Percentiles rank a stretch among this genome's conserved stretches.
Evolutionary conservation across 2,329 filamentous ascomycete species (phyloP).

Genomic region (Trichoderma sp.): DNA sequence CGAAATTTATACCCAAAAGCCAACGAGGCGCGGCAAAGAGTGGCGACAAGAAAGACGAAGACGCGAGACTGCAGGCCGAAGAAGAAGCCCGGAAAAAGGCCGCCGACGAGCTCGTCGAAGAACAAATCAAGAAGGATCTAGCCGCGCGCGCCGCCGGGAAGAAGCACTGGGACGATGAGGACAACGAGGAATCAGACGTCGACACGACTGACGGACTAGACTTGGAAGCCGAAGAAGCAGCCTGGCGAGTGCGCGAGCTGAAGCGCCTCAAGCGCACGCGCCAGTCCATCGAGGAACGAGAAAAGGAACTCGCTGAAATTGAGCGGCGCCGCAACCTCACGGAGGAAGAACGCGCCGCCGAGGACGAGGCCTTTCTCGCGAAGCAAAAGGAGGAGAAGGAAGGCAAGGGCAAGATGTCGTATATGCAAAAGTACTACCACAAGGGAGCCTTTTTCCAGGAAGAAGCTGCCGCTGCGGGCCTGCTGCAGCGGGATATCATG

Average conservation of each 20-base stretch:
- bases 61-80: constrained; percentile 46
- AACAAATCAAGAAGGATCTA: constrained; percentile 81
- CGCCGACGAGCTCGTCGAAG: constrained; percentile 79
- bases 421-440: constrained; percentile 96
- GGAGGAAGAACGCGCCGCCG: constrained; percentile 78
- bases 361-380: constrained; percentile 78
- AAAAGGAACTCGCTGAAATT: constrained; percentile 84
- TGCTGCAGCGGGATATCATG: constrained; percentile 83
- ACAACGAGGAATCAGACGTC: constrained; percentile 70
- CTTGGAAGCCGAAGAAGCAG: constrained; percentile 82
- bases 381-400: constrained; percentile 80
- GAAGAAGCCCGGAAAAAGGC: constrained; percentile 68
- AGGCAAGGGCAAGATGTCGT: constrained; percentile 76
- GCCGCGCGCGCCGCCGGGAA: constrained; percentile 73
- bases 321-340: constrained; percentile 86
- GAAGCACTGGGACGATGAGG: constrained; percentile 85
- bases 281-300: constrained; percentile 77
- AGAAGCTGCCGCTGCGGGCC: constrained; percentile 71
- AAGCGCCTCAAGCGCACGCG: constrained; percentile 85
- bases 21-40: constrained; percentile 47
- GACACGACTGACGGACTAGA: constrained; percentile 89
- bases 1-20: constrained; percentile 64
- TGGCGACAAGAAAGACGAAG: constrained; percentile 40
- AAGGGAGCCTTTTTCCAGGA: constrained; percentile 95
- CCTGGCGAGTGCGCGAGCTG: constrained; percentile 92